Percentiles rank a stretch among this genome's conserved stretches.
Evolutionary conservation across 805 yeast species (phyloP).

Genomic region (Candida sonorensis): DNA sequence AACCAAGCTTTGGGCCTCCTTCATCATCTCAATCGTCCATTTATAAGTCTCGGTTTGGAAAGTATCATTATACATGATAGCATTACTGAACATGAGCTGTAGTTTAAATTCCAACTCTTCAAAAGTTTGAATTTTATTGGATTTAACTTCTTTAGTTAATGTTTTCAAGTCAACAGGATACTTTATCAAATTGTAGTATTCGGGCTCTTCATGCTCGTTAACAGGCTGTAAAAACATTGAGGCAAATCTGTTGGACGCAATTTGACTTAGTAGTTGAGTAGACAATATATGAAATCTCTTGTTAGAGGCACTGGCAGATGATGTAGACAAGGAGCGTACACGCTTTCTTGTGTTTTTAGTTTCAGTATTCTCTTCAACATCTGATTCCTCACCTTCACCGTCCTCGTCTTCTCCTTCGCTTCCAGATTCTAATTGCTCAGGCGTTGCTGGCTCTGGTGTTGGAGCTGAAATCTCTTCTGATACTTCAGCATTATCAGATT

Average conservation of each 20-base stretch:
- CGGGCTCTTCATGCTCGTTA: constrained; percentile 58
- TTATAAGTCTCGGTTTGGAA: constrained; percentile 49
- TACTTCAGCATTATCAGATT: background rate
- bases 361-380: constrained; percentile 3
- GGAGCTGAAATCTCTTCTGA: constrained; percentile 8
- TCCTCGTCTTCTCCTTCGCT: background rate
- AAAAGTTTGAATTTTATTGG: constrained; percentile 43
- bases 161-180: constrained; percentile 65
- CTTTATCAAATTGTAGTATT: constrained; percentile 54
- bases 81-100: constrained; percentile 75
- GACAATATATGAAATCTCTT: constrained; percentile 60
- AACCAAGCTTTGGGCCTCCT: constrained; percentile 52
- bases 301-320: constrained; percentile 23
- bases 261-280: constrained; percentile 52
- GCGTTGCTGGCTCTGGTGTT: constrained; percentile 14
- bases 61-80: constrained; percentile 72
- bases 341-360: constrained; percentile 11
- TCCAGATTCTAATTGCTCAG: constrained; percentile 1
- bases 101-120: constrained; percentile 60
- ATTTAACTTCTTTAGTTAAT: constrained; percentile 50
- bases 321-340: constrained; percentile 12
- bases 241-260: constrained; percentile 65
- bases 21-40: constrained; percentile 65
- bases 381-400: constrained; percentile 5
- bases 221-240: constrained; percentile 72